Evolutionary conservation across 2,329 filamentous ascomycete species (phyloP).

Genomic region (Trichoderma breve): DNA sequence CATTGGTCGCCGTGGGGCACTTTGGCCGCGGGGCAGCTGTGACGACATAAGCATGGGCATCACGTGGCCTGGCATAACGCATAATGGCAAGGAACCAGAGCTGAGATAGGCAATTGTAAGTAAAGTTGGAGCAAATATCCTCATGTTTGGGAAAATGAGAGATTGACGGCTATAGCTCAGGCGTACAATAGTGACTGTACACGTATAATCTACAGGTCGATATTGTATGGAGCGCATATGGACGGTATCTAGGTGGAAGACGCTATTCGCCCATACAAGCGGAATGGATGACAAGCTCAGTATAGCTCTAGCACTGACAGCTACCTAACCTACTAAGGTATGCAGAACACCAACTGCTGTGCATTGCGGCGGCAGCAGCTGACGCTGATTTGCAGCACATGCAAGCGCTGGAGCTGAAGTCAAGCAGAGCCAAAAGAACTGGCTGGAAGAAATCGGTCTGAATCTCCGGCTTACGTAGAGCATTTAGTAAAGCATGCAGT

Average conservation of each 20-base stretch:
- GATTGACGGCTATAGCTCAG: not conserved
- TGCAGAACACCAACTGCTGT: not conserved
- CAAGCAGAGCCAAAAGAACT: not conserved
- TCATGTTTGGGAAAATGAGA: not conserved
- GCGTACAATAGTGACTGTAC: not conserved
- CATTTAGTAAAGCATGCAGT: not conserved
- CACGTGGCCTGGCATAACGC: constrained; percentile 6
- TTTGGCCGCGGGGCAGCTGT: constrained; percentile 20
- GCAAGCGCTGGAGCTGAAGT: not conserved
- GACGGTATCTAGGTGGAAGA: not conserved
- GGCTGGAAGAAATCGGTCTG: not conserved
- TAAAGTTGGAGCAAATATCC: not conserved
- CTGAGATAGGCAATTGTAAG: not conserved
- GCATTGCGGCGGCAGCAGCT: not conserved
- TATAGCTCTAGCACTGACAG: not conserved
- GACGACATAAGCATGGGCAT: constrained; percentile 11
- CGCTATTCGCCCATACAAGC: not conserved
- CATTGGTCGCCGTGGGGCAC: constrained; percentile 16
- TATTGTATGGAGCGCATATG: not conserved
- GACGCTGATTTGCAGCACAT: not conserved
- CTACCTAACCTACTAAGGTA: not conserved
- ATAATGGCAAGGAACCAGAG: not conserved
- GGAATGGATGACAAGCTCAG: not conserved
- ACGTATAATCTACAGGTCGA: not conserved
- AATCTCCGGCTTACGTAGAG: not conserved